Conservation (phyloP, 2,329 filamentous ascomycete species). For the Aspergillus sclerotialis region DNA sequence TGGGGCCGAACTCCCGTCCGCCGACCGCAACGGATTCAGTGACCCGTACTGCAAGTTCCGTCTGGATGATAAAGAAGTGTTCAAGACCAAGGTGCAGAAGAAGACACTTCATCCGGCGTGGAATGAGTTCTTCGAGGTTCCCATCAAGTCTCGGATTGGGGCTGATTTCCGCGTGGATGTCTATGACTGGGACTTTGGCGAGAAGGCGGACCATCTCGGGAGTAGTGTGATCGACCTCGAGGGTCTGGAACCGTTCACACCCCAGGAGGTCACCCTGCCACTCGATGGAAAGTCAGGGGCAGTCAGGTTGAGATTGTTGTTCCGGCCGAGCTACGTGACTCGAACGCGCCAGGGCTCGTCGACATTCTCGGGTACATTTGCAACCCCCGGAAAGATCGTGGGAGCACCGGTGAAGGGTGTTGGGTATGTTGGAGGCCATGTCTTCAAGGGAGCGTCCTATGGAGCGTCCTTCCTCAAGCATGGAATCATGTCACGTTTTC, state of each 20-base stretch:
- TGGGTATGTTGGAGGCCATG: constrained; percentile 71
- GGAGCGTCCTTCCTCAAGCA: constrained; percentile 86
- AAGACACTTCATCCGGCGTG: constrained; percentile 91
- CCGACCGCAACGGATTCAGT: constrained; percentile 92
- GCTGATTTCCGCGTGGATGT: constrained; percentile 78
- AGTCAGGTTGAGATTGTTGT: constrained; percentile 75
- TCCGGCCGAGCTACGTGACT: constrained; percentile 87
- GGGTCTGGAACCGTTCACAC: constrained; percentile 75
- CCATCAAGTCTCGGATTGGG: constrained; percentile 73
- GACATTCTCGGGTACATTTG: constrained; percentile 88
- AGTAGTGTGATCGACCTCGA: constrained; percentile 67
- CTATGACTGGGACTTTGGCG: constrained; percentile 94
- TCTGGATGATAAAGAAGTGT: constrained; percentile 79
- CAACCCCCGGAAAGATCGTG: constrained; percentile 78
- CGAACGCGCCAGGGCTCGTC: constrained; percentile 82
- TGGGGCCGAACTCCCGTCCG: constrained; percentile 78
- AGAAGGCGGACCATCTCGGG: constrained; percentile 88
- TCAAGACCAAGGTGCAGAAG: constrained; percentile 94
- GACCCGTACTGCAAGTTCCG: constrained; percentile 96
- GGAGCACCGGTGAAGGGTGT: constrained; percentile 93
- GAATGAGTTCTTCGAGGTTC: constrained; percentile 92
- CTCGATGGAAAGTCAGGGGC: constrained; percentile 86
- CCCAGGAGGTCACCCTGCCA: constrained; percentile 64
- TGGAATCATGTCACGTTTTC: constrained; percentile 56
- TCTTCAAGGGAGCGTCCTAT: constrained; percentile 83